Conservation (phyloP, 2,329 filamentous ascomycete genomes). For the Fusarium succisae region DNA sequence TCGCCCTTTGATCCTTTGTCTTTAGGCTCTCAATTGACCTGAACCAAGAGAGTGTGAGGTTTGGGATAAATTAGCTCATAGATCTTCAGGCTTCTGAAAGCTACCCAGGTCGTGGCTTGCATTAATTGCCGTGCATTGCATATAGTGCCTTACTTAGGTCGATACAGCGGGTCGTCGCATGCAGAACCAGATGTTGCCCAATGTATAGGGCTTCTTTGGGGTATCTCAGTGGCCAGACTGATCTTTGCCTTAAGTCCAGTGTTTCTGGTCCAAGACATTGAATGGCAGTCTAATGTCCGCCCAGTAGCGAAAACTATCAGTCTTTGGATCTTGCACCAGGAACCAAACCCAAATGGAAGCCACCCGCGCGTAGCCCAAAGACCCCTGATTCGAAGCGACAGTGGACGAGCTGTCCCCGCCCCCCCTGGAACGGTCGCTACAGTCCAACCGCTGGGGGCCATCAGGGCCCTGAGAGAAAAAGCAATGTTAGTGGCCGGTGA, state of each 20-base stretch:
- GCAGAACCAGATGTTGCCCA: conserved; percentile 6
- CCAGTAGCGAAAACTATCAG: not conserved
- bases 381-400: conserved; percentile 26
- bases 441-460: conserved; percentile 27
- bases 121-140: conserved; percentile 39
- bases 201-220: not conserved
- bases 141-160: conserved; percentile 24
- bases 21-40: not conserved
- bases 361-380: conserved; percentile 26
- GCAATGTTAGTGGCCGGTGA: conserved; percentile 27
- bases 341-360: conserved; percentile 16
- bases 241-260: not conserved
- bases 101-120: conserved; percentile 31
- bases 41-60: not conserved
- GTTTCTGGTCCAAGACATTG: conserved; percentile 9
- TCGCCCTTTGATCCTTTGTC: conserved; percentile 2
- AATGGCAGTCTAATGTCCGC: conserved; percentile 16
- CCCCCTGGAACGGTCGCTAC: conserved; percentile 33
- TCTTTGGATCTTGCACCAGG: conserved; percentile 8
- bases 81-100: not conserved
- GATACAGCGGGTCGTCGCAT: conserved; percentile 25
- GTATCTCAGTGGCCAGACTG: not conserved
- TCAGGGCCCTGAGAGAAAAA: conserved; percentile 14
- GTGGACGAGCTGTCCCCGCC: conserved; percentile 12
- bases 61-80: not conserved